Conservation (phyloP, 176 grass and related monocot genomes). For the Triticum timopheevii region DNA sequence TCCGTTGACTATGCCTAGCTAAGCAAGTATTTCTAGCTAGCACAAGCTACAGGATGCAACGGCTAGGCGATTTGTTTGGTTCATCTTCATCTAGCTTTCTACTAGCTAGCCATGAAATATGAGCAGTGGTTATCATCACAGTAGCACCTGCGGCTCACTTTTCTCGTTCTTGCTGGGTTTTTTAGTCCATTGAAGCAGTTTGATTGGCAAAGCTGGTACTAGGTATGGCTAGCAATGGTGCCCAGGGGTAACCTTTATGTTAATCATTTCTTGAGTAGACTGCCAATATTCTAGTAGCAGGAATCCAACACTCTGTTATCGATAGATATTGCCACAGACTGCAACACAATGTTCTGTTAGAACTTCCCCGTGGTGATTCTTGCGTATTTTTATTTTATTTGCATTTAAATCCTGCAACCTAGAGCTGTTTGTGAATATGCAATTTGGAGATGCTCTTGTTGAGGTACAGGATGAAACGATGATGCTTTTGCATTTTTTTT, state of each 20-base stretch:
- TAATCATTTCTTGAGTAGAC: not conserved
- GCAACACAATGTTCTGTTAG: not conserved
- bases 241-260: not conserved
- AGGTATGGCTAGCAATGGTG: not conserved
- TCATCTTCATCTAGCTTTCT: not conserved
- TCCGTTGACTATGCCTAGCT: not conserved
- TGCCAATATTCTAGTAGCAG: not conserved
- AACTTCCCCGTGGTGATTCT: not conserved
- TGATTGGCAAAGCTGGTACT: not conserved
- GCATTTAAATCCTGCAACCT: not conserved
- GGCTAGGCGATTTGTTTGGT: not conserved
- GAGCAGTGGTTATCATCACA: not conserved
- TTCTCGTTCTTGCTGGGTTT: not conserved
- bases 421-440: not conserved
- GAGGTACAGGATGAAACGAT: not conserved
- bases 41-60: not conserved
- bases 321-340: not conserved
- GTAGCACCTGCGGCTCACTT: not conserved
- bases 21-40: not conserved
- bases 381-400: not conserved
- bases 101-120: too few species aligned
- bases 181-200: not conserved
- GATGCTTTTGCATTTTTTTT: not conserved
- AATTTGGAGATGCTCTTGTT: not conserved
- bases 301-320: not conserved